Base-by-base conservation (phyloP, 768 basidiomycete species). In the Leccinum barrowsii region DNA sequence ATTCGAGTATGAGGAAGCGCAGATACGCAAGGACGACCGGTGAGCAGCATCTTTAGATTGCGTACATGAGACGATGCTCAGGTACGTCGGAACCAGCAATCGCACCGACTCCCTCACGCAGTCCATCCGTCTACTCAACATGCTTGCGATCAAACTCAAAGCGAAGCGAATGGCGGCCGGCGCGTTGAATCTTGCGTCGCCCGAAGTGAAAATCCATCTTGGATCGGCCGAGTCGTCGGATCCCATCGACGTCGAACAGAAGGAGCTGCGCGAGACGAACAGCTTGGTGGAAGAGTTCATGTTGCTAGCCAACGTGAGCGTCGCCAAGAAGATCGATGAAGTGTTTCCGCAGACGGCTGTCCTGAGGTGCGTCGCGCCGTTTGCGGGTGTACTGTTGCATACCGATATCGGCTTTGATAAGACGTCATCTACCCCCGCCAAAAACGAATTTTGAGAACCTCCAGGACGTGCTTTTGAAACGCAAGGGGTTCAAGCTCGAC, bases 261-360 rank as follows among this genome's bases (percentile, higher is more conserved):
- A 98, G 72, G 89, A 92, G 66, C 70, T 90, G 68, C 77, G 83
- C 28, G 95, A 98, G 75, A 99, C 97, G 8, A 98, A 98, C 70
- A 94, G 91, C 62, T 76, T 98, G 7, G 97, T 98, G 2, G 97
- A 99, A 73, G 97, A 98, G 73, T 98, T 99, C 75, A 99, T 99
- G 97, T 77, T 99, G 62, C 85, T 99, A 59, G 96, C 97, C 6
- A 99, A 98, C 66, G 90, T 96, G 65, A 92, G 89, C 63, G 97
- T 98, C 1, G 96, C 97, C 6, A 74, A 77, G 63, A 91, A 89
- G 74, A 98, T 97, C 15, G 90, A 96, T 67, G 92, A 96, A 66
- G 86, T 89, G 0, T 99, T 95, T 78, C 96, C 97, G 1, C 90
- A 93, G 70, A 98, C 96, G 2, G 92, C 95, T 2, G 95, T 99